Conservation (phyloP, 805 yeast genomes). For the Starmerella asiatica region DNA sequence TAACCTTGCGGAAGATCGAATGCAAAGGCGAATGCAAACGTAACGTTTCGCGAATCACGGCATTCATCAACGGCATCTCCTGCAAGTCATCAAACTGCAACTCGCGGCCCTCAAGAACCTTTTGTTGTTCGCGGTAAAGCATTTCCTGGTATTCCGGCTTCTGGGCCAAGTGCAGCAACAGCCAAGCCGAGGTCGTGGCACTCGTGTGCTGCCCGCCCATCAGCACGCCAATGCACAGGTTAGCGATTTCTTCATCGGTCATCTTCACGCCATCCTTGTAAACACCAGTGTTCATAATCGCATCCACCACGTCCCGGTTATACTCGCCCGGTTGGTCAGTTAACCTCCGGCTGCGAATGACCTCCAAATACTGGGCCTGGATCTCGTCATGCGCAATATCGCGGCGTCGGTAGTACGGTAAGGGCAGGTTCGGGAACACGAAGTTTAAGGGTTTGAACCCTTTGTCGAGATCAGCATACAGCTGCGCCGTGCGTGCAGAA, state of each 20-base stretch:
- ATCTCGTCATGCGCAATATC: constrained; percentile 79
- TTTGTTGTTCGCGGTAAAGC: constrained; percentile 58
- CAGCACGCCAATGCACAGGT: constrained; percentile 81
- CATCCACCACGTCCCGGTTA: constrained; percentile 79
- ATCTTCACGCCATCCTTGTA: constrained; percentile 88
- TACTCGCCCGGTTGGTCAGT: constrained; percentile 46
- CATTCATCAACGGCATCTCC: constrained; percentile 67
- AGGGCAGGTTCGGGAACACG: constrained; percentile 86
- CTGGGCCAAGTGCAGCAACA: constrained; percentile 77
- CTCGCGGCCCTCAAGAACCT: constrained; percentile 37
- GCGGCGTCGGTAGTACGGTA: constrained; percentile 70
- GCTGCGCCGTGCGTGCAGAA: constrained; percentile 67
- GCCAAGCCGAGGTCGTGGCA: constrained; percentile 94
- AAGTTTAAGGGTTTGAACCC: constrained; percentile 95
- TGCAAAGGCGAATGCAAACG: constrained; percentile 95
- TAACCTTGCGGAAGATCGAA: constrained; percentile 86
- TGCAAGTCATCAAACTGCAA: constrained; percentile 72
- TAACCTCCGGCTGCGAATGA: constrained; percentile 60
- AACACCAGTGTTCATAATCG: constrained; percentile 64
- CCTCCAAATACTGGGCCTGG: constrained; percentile 63
- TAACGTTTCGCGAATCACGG: constrained; percentile 80
- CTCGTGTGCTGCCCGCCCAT: constrained; percentile 99
- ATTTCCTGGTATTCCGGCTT: constrained; percentile 75
- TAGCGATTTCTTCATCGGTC: constrained; percentile 93
- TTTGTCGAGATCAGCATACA: constrained; percentile 84